These are phyloP conservation scores for Sarocladium kiliense DNA, from an alignment of 2,329 filamentous ascomycete species.

Conservation along the genomic window DNA sequence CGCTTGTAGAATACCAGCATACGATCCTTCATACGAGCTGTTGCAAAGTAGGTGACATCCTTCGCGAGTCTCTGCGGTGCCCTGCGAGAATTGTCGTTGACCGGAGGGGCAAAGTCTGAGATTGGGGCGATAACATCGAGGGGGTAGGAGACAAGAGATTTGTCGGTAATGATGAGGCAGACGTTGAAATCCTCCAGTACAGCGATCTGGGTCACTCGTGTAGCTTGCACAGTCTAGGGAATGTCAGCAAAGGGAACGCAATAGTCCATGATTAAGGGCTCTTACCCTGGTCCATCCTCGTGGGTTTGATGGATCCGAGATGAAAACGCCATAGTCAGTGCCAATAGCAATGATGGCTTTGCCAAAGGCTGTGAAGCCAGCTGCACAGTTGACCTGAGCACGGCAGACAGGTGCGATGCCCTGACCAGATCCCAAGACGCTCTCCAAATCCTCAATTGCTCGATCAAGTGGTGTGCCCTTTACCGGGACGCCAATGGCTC, in stretches of 20 bases:
- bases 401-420: slow-evolving; percentile 75
- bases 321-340: slow-evolving; percentile 90
- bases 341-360: slow-evolving; percentile 89
- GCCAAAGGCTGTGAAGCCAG: slow-evolving; percentile 78
- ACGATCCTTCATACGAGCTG: slow-evolving; percentile 94
- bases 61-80: slow-evolving; percentile 91
- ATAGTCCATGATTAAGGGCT: slow-evolving; percentile 24
- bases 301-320: slow-evolving; percentile 82
- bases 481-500: slow-evolving; percentile 66
- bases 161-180: slow-evolving; percentile 86
- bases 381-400: slow-evolving; percentile 86
- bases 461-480: slow-evolving; percentile 87
- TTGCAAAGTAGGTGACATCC: slow-evolving; percentile 95
- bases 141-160: slow-evolving; percentile 86
- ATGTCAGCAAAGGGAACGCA: not conserved
- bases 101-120: slow-evolving; percentile 56
- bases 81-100: slow-evolving; percentile 68
- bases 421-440: slow-evolving; percentile 63
- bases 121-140: slow-evolving; percentile 73
- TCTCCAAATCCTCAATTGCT: slow-evolving; percentile 84
- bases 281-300: slow-evolving; percentile 85
- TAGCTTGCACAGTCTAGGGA: slow-evolving; percentile 65
- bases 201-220: slow-evolving; percentile 82
- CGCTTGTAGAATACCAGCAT: slow-evolving; percentile 96
- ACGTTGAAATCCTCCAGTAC: slow-evolving; percentile 95